Conservation (phyloP, 495 filamentous ascomycete genomes). For the Xylaria curta region DNA sequence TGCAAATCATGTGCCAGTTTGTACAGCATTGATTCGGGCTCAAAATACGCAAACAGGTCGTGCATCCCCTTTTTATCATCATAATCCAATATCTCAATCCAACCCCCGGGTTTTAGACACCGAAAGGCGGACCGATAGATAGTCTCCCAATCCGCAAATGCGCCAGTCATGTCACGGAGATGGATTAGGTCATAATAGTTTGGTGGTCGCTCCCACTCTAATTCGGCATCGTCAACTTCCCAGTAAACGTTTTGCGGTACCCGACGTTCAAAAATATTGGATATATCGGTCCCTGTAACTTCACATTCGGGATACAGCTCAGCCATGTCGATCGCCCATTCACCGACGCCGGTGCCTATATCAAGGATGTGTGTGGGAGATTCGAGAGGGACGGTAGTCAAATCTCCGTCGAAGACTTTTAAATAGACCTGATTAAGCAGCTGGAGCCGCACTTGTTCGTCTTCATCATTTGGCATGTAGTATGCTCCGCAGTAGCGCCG, state of each 20-base stretch:
- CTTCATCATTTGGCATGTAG: slow-evolving; percentile 78
- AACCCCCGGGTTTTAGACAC: slow-evolving; percentile 68
- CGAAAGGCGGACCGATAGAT: slow-evolving; percentile 67
- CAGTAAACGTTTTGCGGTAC: slow-evolving; percentile 71
- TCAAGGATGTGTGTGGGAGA: slow-evolving; percentile 66
- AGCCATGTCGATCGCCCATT: slow-evolving; percentile 78
- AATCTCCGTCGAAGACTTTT: slow-evolving; percentile 62
- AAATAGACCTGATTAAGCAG: slow-evolving; percentile 71
- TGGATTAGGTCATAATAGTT: slow-evolving; percentile 71
- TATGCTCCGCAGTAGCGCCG: slow-evolving; percentile 73
- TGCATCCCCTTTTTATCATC: slow-evolving; percentile 48
- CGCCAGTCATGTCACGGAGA: slow-evolving; percentile 66
- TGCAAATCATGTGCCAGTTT: slow-evolving; percentile 42
- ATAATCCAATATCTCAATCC: slow-evolving; percentile 68
- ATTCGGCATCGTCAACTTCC: slow-evolving; percentile 71
- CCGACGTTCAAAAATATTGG: slow-evolving; percentile 59
- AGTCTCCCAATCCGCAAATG: slow-evolving; percentile 66
- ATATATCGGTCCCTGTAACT: slow-evolving; percentile 73
- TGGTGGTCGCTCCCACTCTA: slow-evolving; percentile 60
- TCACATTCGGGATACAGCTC: slow-evolving; percentile 66
- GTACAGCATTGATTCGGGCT: slow-evolving; percentile 46
- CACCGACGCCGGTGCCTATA: slow-evolving; percentile 71
- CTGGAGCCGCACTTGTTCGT: slow-evolving; percentile 73
- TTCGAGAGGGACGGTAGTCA: slow-evolving; percentile 65
- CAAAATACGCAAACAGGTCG: slow-evolving; percentile 50